Percentiles rank a stretch among this genome's conserved stretches.
Conservation (phyloP, 805 yeast species). For the Kluyveromyces dobzhanskii region DNA sequence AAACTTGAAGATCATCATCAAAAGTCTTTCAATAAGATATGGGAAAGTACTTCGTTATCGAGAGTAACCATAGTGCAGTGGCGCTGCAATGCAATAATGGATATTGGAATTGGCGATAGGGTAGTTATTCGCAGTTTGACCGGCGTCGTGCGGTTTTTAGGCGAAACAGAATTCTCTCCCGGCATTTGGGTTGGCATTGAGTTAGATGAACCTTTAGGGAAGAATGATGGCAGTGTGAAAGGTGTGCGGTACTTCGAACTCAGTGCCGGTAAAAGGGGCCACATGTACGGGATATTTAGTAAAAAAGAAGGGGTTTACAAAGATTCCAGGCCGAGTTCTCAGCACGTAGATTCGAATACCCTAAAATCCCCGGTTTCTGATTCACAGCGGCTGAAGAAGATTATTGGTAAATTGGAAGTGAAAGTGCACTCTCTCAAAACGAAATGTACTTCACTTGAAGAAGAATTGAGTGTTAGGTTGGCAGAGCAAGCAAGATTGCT, state of each 20-base stretch:
- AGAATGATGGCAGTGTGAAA: constrained; percentile 68
- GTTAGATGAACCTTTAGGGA: constrained; percentile 68
- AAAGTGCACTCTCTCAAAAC: constrained; percentile 33
- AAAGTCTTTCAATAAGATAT: too few species aligned
- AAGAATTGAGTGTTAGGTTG: constrained; percentile 1
- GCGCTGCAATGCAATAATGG: background rate
- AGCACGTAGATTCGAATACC: background rate
- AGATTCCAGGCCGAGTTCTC: background rate
- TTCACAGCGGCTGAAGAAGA: constrained; percentile 16
- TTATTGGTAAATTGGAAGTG: constrained; percentile 38
- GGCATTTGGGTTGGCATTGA: constrained; percentile 80
- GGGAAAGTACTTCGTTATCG: too few species aligned
- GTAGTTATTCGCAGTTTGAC: constrained; percentile 32
- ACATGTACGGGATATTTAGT: constrained; percentile 42
- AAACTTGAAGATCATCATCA: too few species aligned
- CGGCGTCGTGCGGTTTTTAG: constrained; percentile 45
- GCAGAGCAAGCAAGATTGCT: constrained; percentile 26
- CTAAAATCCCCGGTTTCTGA: background rate
- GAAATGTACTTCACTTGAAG: constrained; percentile 12
- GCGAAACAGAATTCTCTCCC: constrained; percentile 48
- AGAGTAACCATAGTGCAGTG: too few species aligned
- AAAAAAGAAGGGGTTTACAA: constrained; percentile 29
- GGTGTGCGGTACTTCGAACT: constrained; percentile 53
- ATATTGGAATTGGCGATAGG: constrained; percentile 18
- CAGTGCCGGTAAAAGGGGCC: constrained; percentile 39